Conservation (phyloP, 768 basidiomycete species). For the Sporobolomyces phaffii region DNA sequence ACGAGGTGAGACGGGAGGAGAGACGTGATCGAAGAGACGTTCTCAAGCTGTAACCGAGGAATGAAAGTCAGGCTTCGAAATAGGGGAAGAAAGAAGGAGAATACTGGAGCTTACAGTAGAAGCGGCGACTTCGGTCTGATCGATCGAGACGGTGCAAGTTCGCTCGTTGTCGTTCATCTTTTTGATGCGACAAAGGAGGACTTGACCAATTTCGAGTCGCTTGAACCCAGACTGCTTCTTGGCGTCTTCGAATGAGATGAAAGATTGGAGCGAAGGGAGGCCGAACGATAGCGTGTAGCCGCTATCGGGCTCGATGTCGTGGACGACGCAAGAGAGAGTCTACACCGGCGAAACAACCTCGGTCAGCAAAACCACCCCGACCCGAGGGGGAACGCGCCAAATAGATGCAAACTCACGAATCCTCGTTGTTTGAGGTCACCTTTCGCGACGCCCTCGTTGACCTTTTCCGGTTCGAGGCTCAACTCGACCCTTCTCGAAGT, state of each 20-base stretch:
- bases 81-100: not conserved
- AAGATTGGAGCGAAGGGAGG: slow-evolving; percentile 67
- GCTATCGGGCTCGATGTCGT: slow-evolving; percentile 80
- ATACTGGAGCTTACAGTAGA: slow-evolving; percentile 52
- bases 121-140: slow-evolving; percentile 52
- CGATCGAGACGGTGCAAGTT: slow-evolving; percentile 63
- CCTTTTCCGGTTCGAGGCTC: slow-evolving; percentile 70
- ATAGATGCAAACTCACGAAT: slow-evolving; percentile 68
- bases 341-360: too few species aligned
- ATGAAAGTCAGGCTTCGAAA: not conserved
- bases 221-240: slow-evolving; percentile 47
- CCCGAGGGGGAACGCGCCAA: too few species aligned
- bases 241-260: slow-evolving; percentile 71
- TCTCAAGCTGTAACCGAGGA: slow-evolving; percentile 55
- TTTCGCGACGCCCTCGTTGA: slow-evolving; percentile 74
- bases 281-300: slow-evolving; percentile 87
- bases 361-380: too few species aligned
- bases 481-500: slow-evolving; percentile 75
- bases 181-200: slow-evolving; percentile 62
- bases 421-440: slow-evolving; percentile 64
- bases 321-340: slow-evolving; percentile 67
- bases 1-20: slow-evolving; percentile 81
- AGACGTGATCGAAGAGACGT: slow-evolving; percentile 69
- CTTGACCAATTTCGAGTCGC: slow-evolving; percentile 58
- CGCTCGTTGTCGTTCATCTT: slow-evolving; percentile 70